Evolutionary conservation across 179 eudicot genomes (phyloP).

Genomic region (Actinidia chinensis): DNA sequence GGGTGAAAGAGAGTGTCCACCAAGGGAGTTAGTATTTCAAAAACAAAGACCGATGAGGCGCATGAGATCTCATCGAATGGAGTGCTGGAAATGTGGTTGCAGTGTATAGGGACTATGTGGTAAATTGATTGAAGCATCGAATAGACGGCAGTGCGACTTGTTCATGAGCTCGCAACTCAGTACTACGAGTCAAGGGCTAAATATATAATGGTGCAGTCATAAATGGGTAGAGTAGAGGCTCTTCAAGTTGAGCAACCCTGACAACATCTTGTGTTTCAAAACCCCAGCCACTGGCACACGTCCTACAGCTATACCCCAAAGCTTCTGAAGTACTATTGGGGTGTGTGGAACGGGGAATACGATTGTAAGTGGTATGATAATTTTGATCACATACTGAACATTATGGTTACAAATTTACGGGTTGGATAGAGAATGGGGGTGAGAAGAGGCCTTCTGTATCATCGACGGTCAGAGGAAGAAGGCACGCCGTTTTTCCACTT

Average conservation of each 20-base stretch:
- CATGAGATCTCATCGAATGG: slow-evolving; percentile 20
- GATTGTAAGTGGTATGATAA: neutral
- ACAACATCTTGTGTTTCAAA: slow-evolving; percentile 11
- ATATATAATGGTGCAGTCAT: neutral
- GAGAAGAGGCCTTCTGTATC: neutral
- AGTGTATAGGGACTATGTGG: slow-evolving; percentile 28
- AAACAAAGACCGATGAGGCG: slow-evolving; percentile 19
- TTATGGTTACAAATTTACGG: neutral
- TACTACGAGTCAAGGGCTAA: neutral
- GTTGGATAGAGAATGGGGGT: neutral
- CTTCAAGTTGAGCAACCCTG: slow-evolving; percentile 18
- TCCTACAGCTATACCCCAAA: neutral
- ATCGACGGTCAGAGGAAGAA: neutral
- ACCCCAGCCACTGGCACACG: neutral
- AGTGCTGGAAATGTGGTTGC: slow-evolving; percentile 22
- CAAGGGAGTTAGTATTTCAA: slow-evolving; percentile 21
- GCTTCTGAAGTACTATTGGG: neutral
- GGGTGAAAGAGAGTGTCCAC: slow-evolving; percentile 6
- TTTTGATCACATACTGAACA: neutral
- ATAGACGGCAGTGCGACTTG: slow-evolving; percentile 10
- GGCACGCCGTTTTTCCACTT: slow-evolving; percentile 13
- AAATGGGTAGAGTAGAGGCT: no score
- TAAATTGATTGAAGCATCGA: slow-evolving; percentile 13
- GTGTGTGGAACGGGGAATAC: neutral
- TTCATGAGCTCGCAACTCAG: slow-evolving; percentile 11